A percentile compares a stretch with the other conserved stretches of the same genome.
phyloP scores from a whole-genome alignment of 1,139 yeast species.

The Yarrowia galli region DNA sequence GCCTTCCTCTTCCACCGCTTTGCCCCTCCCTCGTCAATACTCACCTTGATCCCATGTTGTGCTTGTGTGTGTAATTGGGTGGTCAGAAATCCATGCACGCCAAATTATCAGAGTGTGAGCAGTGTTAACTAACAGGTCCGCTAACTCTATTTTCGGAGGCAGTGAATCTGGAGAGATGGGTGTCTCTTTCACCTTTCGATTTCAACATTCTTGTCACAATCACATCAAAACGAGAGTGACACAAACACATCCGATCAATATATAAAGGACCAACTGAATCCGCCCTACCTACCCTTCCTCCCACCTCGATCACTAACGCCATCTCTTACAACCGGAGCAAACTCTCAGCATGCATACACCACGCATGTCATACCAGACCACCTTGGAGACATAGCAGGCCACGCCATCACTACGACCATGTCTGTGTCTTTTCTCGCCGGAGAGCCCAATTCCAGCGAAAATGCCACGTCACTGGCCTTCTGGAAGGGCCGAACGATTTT shows the following conservation, averaged over 20 bases:
- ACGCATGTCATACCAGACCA: slow-evolving; percentile 9
- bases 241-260: background rate
- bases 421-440: slow-evolving; percentile 74
- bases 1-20: background rate
- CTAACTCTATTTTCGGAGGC: background rate
- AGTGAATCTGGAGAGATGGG: background rate
- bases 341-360: slow-evolving; percentile 3
- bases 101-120: slow-evolving; percentile 15
- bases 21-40: slow-evolving; percentile 1
- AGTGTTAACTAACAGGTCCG: background rate
- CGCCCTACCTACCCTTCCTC: background rate
- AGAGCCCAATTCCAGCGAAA: slow-evolving; percentile 63
- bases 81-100: slow-evolving; percentile 12
- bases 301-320: too few relatives aligned
- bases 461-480: slow-evolving; percentile 43
- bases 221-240: too few relatives aligned
- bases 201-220: background rate
- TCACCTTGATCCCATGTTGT: slow-evolving; percentile 29
- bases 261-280: too few relatives aligned
- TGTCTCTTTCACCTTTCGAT: background rate
- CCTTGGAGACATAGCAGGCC: slow-evolving; percentile 12
- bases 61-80: slow-evolving; percentile 6
- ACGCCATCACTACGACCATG: slow-evolving; percentile 41
- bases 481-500: slow-evolving; percentile 76
- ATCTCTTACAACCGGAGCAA: background rate